Conservation (phyloP, 2,329 filamentous ascomycete species). For the Sclerotinia sclerotiorum region DNA sequence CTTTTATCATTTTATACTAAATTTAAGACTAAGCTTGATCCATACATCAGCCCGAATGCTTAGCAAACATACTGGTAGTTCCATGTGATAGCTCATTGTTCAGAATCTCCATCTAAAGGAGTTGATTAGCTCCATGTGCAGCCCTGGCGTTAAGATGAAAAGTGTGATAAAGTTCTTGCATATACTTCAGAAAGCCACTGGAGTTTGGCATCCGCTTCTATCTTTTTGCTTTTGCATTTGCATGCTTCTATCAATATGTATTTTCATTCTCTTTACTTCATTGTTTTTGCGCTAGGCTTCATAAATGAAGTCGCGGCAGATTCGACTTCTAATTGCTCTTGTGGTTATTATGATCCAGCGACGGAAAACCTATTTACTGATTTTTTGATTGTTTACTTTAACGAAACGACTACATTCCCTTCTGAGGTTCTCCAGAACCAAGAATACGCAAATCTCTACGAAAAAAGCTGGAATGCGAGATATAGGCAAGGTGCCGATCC, state of each 20-base stretch:
- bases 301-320: neutral
- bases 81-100: neutral
- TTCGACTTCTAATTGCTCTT: slow-evolving; percentile 43
- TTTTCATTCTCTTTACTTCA: neutral
- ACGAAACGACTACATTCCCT: slow-evolving; percentile 44
- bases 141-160: slow-evolving; percentile 1
- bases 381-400: slow-evolving; percentile 51
- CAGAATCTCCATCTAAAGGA: neutral
- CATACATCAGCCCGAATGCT: slow-evolving; percentile 12
- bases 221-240: neutral
- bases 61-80: slow-evolving; percentile 3
- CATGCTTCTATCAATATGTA: neutral
- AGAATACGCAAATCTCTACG: slow-evolving; percentile 43
- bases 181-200: neutral
- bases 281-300: neutral
- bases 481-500: slow-evolving; percentile 46
- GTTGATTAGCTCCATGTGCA: neutral
- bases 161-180: neutral
- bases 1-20: neutral
- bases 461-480: slow-evolving; percentile 48
- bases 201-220: neutral
- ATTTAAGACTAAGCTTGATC: slow-evolving; percentile 3
- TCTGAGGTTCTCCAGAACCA: slow-evolving; percentile 43
- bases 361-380: slow-evolving; percentile 47
- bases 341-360: slow-evolving; percentile 47